Percentiles rank a stretch among this genome's conserved stretches.
phyloP scores from a whole-genome alignment of 129 eudicot species.

The Flaveria trinervia region DNA sequence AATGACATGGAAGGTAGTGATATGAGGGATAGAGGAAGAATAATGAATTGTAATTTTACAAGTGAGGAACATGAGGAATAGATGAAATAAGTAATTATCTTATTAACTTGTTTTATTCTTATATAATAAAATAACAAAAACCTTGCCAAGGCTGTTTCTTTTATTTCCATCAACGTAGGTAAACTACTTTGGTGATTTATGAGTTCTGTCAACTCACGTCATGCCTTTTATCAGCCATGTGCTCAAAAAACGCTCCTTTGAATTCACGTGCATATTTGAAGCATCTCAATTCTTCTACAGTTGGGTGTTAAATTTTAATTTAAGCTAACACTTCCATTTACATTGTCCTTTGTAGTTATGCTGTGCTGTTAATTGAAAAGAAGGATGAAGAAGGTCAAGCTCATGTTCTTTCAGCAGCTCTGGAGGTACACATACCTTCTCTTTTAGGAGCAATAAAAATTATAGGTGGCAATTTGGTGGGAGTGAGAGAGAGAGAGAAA shows the following conservation, averaged over 20 bases:
- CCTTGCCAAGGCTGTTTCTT: neutral
- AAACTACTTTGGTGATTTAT: neutral
- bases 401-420: conserved; percentile 95
- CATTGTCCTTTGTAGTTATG: conserved; percentile 54
- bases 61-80: neutral
- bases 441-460: neutral
- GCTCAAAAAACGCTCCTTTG: neutral
- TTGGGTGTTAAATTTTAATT: conserved; percentile 13
- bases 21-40: neutral
- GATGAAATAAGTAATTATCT: neutral
- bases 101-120: neutral
- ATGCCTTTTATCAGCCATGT: conserved; percentile 2
- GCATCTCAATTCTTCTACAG: conserved; percentile 12
- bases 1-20: neutral
- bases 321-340: conserved; percentile 12
- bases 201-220: conserved; percentile 3
- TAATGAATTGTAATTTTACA: neutral
- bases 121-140: neutral
- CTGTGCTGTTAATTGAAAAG: conserved; percentile 88
- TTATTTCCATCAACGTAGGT: neutral
- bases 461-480: neutral
- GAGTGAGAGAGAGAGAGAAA: no score
- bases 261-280: neutral
- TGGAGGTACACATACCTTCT: conserved; percentile 56
- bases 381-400: conserved; percentile 95